phyloP scores from a whole-genome alignment of 1,284 basidiomycete genomes.

The Bondarzewia mesenterica region DNA sequence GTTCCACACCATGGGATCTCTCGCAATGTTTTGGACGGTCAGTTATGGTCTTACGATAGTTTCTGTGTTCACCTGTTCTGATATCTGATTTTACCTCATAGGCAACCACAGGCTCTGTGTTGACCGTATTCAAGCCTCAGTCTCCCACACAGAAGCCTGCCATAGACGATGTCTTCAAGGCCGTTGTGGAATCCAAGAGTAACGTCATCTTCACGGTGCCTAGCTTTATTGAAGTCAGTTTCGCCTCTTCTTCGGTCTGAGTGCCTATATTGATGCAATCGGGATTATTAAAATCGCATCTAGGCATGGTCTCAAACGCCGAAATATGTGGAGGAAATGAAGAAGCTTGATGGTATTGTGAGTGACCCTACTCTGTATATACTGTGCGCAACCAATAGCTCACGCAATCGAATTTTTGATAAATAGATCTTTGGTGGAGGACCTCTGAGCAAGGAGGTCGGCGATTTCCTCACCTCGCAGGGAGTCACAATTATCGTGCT shows the following conservation, averaged over 20 bases:
- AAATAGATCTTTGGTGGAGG: conserved; percentile 14
- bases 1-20: conserved; percentile 18
- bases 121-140: not conserved
- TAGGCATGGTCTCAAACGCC: conserved; percentile 2
- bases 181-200: not conserved
- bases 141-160: not conserved
- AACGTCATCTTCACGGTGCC: not conserved
- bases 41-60: not conserved
- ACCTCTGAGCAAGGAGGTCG: conserved; percentile 13
- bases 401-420: not conserved
- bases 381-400: not conserved
- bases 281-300: not conserved
- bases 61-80: not conserved
- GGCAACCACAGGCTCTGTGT: not conserved
- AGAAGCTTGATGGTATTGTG: conserved; percentile 11
- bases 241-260: not conserved
- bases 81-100: not conserved
- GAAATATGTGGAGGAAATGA: not conserved
- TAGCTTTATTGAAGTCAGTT: not conserved
- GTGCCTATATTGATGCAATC: not conserved
- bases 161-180: conserved; percentile 11
- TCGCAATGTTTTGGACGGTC: conserved; percentile 2
- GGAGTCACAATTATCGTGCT: conserved; percentile 8
- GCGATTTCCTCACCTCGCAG: conserved; percentile 8
- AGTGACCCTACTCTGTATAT: not conserved